Conservation (phyloP, 2,329 filamentous ascomycete species). For the Fusarium ambrosium region DNA sequence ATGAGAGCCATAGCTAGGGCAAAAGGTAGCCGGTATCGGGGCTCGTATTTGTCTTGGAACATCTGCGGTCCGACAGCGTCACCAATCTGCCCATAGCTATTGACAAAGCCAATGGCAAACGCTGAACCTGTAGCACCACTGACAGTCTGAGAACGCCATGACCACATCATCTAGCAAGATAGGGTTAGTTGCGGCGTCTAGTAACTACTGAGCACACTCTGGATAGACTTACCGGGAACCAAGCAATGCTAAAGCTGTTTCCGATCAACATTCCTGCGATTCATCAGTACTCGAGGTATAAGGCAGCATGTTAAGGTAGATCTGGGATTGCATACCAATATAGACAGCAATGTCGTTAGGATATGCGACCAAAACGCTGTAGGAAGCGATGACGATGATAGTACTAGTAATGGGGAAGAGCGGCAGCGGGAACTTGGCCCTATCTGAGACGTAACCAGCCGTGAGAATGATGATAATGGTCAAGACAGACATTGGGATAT, state of each 20-base stretch:
- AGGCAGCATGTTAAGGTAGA: not conserved
- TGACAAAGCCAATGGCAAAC: not conserved
- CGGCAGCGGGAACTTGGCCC: not conserved
- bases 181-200: not conserved
- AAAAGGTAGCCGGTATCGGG: not conserved
- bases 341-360: not conserved
- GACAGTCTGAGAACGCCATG: not conserved
- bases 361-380: not conserved
- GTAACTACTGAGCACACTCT: not conserved
- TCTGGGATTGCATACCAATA: not conserved
- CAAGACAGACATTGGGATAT: not conserved
- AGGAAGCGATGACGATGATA: not conserved
- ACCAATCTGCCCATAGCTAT: not conserved
- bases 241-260: not conserved
- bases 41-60: not conserved
- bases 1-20: not conserved
- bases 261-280: not conserved
- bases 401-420: not conserved
- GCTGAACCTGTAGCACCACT: not conserved
- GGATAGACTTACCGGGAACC: not conserved
- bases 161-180: not conserved
- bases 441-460: not conserved
- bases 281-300: not conserved
- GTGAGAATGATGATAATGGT: not conserved
- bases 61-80: not conserved